Conservation (phyloP, 2,329 filamentous ascomycete species). For the Talaromyces sp. region DNA sequence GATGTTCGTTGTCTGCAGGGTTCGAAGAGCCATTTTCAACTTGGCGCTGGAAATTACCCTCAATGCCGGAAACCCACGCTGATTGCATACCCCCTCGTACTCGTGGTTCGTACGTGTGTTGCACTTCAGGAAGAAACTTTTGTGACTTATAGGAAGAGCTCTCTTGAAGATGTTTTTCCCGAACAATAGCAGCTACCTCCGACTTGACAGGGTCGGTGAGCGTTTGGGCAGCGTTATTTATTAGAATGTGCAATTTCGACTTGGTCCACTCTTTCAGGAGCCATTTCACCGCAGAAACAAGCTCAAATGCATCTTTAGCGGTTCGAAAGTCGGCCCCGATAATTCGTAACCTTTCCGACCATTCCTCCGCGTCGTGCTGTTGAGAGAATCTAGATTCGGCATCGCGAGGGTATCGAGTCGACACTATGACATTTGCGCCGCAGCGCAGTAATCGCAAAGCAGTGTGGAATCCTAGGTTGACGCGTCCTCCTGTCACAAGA, state of each 20-base stretch:
- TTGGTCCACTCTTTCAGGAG: conserved; percentile 17
- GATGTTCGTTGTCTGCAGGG: neutral
- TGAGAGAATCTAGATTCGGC: conserved; percentile 23
- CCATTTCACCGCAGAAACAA: conserved; percentile 18
- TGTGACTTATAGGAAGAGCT: neutral
- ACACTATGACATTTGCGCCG: conserved; percentile 30
- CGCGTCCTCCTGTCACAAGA: conserved; percentile 30
- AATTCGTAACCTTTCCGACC: conserved; percentile 17
- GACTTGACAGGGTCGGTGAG: conserved; percentile 28
- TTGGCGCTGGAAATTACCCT: conserved; percentile 1
- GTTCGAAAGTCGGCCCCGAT: conserved; percentile 30
- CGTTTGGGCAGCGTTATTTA: conserved; percentile 38
- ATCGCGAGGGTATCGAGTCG: conserved; percentile 32
- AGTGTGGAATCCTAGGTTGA: conserved; percentile 31
- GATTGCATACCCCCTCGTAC: conserved; percentile 14
- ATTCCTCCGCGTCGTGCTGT: neutral
- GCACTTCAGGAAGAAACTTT: neutral
- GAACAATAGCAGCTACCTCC: conserved; percentile 22
- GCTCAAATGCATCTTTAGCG: conserved; percentile 25
- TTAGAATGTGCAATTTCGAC: conserved; percentile 24
- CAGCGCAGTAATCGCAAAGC: conserved; percentile 30
- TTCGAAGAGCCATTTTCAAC: neutral
- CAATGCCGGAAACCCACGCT: conserved; percentile 15
- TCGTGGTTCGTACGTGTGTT: conserved; percentile 11
- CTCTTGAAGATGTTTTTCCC: conserved; percentile 17